Evolutionary conservation across 257 asterid species (phyloP), one percentile per base, ranked within the genome.

Genomic region (Jacaranda mimosifolia): DNA sequence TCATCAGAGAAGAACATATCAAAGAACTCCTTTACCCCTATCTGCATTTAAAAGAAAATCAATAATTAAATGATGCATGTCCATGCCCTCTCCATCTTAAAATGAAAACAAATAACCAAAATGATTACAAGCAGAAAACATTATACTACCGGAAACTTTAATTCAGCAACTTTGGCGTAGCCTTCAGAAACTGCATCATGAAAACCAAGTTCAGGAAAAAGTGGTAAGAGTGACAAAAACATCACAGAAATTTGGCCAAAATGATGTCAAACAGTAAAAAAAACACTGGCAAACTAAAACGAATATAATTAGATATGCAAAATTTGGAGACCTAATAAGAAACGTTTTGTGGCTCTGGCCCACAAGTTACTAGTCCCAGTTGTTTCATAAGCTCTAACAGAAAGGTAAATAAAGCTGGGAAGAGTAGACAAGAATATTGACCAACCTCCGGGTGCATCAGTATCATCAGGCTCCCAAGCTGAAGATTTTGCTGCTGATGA

Each of bases 361-460:
- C 57, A 53, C 35, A 57, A 59, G 71, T 49, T 35, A 60, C 2
- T 65, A 78, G 15, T 17, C 58, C 21, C 55, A 68, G 72, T 65
- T 74, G 67, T 39, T 71, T 59, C 63, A 65, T 49, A 68, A 72
- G 76, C 71, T 57, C 40, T 46, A 17, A 66, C 52, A 65, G 52
- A 75, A 75, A 74, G 42, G 17, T 36, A 26, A 57, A 51, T 40
- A 62, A 36, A 72, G 40, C 19, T 21, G 35, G 69, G 57, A 63
- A 60, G 11, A 66, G 64, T 74, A 46, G 18, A 42, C 63, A 69
- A 60, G n/a, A 63, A 53, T 42, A 73, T 72, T 57, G 62, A 79
- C 98, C 77, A 76, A 96, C 99, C 97, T 75, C 84, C 86, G 68
- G 99, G 98, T 78, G 96, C 97, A 84, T 89, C 97, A 78, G 79